phyloP scores from a whole-genome alignment of 2,329 filamentous ascomycete genomes.

The Didymella sp. region DNA sequence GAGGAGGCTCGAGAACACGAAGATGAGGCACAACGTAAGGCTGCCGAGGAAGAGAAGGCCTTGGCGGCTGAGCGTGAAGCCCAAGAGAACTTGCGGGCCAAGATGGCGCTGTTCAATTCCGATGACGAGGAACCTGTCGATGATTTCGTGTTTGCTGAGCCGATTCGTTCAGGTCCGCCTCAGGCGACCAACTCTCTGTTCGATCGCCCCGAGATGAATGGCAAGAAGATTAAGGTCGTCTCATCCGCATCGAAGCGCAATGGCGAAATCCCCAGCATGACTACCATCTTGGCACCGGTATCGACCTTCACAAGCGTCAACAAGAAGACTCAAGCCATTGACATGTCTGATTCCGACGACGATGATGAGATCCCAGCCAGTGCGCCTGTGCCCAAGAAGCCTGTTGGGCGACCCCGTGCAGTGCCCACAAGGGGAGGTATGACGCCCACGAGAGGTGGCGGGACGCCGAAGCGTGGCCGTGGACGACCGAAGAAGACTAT shows the following conservation, averaged over 20 bases:
- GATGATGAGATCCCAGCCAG: constrained; percentile 46
- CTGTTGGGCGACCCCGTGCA: constrained; percentile 28
- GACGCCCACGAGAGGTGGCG: constrained; percentile 32
- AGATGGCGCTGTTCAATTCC: constrained; percentile 44
- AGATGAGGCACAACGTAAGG: constrained; percentile 21
- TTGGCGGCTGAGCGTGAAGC: constrained; percentile 39
- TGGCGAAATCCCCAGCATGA: constrained; percentile 16
- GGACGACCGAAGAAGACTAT: constrained; percentile 37
- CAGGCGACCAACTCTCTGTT: constrained; percentile 39
- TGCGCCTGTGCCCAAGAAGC: constrained; percentile 30
- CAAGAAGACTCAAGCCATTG: constrained; percentile 22
- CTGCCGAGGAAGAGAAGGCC: constrained; percentile 23
- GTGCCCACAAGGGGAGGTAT: constrained; percentile 24
- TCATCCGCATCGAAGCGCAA: constrained; percentile 32
- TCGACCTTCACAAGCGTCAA: constrained; percentile 32
- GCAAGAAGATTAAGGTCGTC: constrained; percentile 50
- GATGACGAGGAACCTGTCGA: constrained; percentile 37
- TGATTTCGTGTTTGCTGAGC: constrained; percentile 7
- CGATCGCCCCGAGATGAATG: constrained; percentile 34
- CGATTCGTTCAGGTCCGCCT: constrained; percentile 22
- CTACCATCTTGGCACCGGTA: constrained; percentile 18
- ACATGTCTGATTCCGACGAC: constrained; percentile 39
- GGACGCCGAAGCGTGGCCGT: constrained; percentile 31
- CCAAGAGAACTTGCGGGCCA: constrained; percentile 46
- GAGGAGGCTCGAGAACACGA: constrained; percentile 27